Percentiles rank a stretch among this genome's conserved stretches.
phyloP scores from a whole-genome alignment of 176 grass and related monocot genomes.

The Triticum aestivum region DNA sequence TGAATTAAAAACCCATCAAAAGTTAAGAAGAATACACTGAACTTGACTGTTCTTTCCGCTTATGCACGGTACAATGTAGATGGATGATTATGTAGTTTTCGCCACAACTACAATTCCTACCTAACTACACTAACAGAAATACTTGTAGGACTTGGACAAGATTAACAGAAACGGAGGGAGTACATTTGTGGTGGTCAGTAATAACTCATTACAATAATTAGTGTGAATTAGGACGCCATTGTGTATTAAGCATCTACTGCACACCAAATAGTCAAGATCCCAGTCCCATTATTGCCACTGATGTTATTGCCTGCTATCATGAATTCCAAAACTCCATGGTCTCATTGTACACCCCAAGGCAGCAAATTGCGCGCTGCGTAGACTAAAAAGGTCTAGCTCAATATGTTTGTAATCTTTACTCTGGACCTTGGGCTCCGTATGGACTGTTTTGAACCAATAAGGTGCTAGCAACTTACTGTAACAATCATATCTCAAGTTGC shows the following conservation, averaged over 20 bases:
- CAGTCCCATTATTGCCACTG: neutral
- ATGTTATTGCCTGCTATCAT: neutral
- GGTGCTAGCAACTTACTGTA: neutral
- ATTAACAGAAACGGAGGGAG: too few relatives aligned
- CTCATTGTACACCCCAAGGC: conserved; percentile 6
- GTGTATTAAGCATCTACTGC: too few relatives aligned
- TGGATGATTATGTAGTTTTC: neutral
- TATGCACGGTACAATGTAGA: neutral
- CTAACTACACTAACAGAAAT: too few relatives aligned
- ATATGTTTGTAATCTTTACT: neutral
- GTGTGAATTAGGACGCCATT: neutral
- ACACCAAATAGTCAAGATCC: neutral
- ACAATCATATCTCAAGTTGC: neutral
- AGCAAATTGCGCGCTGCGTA: neutral
- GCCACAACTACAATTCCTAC: neutral
- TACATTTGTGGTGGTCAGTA: neutral
- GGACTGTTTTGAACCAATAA: neutral
- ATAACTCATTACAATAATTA: neutral
- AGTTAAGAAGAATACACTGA: neutral
- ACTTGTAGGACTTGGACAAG: too few relatives aligned
- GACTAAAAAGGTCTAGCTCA: neutral
- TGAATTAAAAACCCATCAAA: neutral
- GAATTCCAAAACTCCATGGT: too few relatives aligned
- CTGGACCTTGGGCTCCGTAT: neutral
- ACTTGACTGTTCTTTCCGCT: neutral